Evolutionary conservation across 2,329 filamentous ascomycete genomes (phyloP), one percentile per base, ranked within the genome.

Genomic region (Cladophialophora chaetospira): DNA sequence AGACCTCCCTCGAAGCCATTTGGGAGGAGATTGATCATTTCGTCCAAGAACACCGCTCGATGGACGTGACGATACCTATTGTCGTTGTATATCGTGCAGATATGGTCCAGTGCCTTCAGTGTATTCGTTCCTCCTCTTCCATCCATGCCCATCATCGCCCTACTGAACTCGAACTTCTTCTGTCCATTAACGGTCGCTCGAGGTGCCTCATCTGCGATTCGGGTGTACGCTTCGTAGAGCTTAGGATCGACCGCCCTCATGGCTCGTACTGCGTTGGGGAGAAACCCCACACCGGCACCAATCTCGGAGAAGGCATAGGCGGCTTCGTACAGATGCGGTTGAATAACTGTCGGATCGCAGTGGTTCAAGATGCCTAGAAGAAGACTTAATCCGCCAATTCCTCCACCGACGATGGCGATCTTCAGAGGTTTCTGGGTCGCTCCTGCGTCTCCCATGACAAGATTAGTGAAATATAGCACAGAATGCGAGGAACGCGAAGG

Each of bases 251-350:
- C n/a, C 1, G 40, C 40, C 10, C 23, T 6, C 50, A 53, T 53
- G 6, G 50, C 38, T 45, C 50, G 50, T 9, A 53, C 50, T 8
- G 50, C 50, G 28, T 53, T 53, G 26, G 50, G 50, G n/a, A 45
- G 38, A 31, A 53, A 45, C 4, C 50, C 50, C 10, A 53, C 40
- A 23, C 50, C 50, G 8, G 50, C 50, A 10, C 50, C 50, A 15
- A 53, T 53, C 17, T 53, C 50, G 6, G 50, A 36, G 28, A 53
- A 53, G 3, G 50, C 40, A 26, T 13, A 31, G 26, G 50, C 38
- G 10, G 50, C 50, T 53, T 53, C 50, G 28, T 45, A 53, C 4
- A 53, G 50, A n/a, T 53, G 50, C 29, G 50, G 50, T 33, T 45
- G 23, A 10, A 53, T 28, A 11, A 19, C 50, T 19, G 13, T 38